Conservation (phyloP, 2,329 filamentous ascomycete species). For the Proliferodiscus dingleyae region DNA sequence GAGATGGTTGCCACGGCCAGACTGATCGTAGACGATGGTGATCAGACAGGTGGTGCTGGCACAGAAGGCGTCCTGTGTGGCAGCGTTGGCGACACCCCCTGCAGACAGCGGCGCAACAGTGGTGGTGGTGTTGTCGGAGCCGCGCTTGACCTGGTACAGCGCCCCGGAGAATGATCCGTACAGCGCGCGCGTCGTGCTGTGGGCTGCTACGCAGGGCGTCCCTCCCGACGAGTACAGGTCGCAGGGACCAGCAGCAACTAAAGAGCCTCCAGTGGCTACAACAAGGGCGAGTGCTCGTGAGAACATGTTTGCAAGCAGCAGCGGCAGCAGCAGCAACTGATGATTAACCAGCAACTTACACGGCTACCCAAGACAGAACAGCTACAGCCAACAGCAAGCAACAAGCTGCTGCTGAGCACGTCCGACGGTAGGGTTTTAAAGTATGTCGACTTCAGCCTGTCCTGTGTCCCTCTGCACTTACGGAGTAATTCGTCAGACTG, state of each 20-base stretch:
- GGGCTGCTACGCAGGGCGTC: conserved; percentile 60
- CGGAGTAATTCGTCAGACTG: no score
- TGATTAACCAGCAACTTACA: conserved; percentile 8
- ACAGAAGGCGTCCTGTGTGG: conserved; percentile 58
- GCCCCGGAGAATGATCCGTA: conserved; percentile 48
- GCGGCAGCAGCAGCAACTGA: no score
- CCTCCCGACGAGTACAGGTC: conserved; percentile 55
- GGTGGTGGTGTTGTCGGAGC: conserved; percentile 40
- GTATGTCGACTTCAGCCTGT: no score
- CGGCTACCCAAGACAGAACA: conserved; percentile 5
- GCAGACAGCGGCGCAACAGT: conserved; percentile 43
- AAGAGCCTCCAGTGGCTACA: conserved; percentile 30
- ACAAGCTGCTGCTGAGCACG: not conserved
- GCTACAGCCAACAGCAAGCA: not conserved
- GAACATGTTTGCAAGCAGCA: conserved; percentile 30
- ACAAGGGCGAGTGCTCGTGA: conserved; percentile 27
- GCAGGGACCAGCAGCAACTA: conserved; percentile 52
- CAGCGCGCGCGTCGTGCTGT: conserved; percentile 59
- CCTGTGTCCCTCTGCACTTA: no score
- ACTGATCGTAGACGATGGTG: conserved; percentile 62
- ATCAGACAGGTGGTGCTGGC: conserved; percentile 57
- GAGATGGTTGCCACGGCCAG: conserved; percentile 56
- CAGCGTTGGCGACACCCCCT: conserved; percentile 58
- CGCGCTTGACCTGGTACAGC: conserved; percentile 57
- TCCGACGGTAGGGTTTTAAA: no score